Evolutionary conservation across 352 stramenopile genomes (phyloP).

Genomic region (Pythium volutum): DNA sequence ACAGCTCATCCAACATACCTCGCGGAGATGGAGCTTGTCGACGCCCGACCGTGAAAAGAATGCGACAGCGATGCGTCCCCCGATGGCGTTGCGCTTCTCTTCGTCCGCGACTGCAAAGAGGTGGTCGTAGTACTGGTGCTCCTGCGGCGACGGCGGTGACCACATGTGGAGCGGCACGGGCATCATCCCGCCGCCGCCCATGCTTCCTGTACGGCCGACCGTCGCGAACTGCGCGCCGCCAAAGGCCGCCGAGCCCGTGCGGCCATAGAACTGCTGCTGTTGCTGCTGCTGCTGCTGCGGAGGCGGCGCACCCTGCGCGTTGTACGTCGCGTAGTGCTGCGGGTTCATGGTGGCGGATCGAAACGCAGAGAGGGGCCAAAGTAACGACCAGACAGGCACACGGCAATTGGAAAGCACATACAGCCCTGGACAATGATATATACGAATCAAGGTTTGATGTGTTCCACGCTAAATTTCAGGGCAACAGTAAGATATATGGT

Average conservation of each 20-base stretch:
- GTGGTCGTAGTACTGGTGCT: constrained; percentile 88
- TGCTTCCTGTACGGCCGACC: constrained; percentile 29
- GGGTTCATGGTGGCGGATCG: constrained; percentile 33
- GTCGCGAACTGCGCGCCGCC: constrained; percentile 35
- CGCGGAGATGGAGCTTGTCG: constrained; percentile 74
- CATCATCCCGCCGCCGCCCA: constrained; percentile 9
- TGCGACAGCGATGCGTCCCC: constrained; percentile 85
- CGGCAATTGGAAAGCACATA: too few relatives aligned
- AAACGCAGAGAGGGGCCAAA: background rate
- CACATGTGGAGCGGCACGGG: constrained; percentile 40
- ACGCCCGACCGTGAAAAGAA: constrained; percentile 93
- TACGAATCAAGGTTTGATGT: background rate
- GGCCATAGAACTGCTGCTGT: constrained; percentile 39
- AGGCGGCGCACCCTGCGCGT: background rate
- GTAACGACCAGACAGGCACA: too few relatives aligned
- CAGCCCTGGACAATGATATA: background rate
- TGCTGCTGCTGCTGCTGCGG: constrained; percentile 34
- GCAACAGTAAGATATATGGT: too few relatives aligned
- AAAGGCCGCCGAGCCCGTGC: constrained; percentile 31
- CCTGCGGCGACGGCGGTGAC: constrained; percentile 50
- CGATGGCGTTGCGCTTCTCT: constrained; percentile 77
- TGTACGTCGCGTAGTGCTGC: constrained; percentile 60
- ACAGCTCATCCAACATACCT: constrained; percentile 33
- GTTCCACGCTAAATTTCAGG: too few relatives aligned
- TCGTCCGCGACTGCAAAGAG: constrained; percentile 91